Percentiles rank a stretch among this genome's conserved stretches.
Conservation (phyloP, 208 protist species). For the Trypanosoma mega region DNA sequence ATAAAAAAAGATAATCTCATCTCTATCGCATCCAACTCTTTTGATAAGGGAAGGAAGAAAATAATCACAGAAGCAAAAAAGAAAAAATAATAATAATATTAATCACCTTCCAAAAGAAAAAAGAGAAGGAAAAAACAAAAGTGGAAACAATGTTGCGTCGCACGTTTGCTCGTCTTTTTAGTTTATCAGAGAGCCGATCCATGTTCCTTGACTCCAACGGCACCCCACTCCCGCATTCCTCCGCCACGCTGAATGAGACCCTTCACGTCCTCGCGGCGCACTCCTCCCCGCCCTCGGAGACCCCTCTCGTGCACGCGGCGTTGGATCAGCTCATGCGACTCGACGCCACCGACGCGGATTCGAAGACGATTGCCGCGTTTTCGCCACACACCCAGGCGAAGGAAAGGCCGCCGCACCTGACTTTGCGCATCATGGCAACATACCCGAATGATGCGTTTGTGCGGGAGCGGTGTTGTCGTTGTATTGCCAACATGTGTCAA, state of each 20-base stretch:
- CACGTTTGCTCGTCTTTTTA: constrained; percentile 25
- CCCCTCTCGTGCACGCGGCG: constrained; percentile 13
- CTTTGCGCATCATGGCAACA: constrained; percentile 51
- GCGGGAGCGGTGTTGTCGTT: constrained; percentile 76
- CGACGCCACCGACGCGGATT: constrained; percentile 63
- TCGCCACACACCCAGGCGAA: constrained; percentile 3
- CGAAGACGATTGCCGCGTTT: constrained; percentile 35
- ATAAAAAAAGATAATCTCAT: no score
- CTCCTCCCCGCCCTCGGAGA: background rate
- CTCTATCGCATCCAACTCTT: no score
- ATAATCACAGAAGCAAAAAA: no score
- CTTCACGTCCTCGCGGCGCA: constrained; percentile 24
- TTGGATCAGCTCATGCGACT: constrained; percentile 52
- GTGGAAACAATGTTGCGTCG: constrained; percentile 28
- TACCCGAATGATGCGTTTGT: constrained; percentile 53
- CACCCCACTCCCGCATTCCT: constrained; percentile 17
- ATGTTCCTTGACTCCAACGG: constrained; percentile 39
- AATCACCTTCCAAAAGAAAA: background rate
- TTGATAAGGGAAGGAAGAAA: no score
- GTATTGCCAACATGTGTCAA: constrained; percentile 81
- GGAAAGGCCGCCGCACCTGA: constrained; percentile 26
- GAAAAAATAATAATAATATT: no score
- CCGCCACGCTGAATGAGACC: constrained; percentile 18
- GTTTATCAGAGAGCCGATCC: constrained; percentile 38
- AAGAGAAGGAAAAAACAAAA: no score